phyloP scores from a whole-genome alignment of 2,329 filamentous ascomycete species.

The Beauveria sp. region DNA sequence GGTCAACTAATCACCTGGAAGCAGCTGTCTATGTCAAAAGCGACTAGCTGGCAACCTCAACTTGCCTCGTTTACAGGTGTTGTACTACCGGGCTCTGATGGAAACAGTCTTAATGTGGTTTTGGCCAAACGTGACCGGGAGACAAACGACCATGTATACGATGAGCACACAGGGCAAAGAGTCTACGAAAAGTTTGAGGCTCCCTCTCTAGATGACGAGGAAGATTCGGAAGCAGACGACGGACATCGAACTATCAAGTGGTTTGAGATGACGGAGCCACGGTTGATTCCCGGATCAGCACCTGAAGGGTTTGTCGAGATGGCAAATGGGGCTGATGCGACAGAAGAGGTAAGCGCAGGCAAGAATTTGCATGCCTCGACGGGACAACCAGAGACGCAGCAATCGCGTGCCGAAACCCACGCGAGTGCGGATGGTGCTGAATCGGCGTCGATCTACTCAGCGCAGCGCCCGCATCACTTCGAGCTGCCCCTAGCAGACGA shows the following conservation, averaged over 20 bases:
- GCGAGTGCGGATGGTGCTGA: slow-evolving; percentile 14
- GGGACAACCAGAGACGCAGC: slow-evolving; percentile 19
- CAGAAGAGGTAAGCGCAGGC: slow-evolving; percentile 15
- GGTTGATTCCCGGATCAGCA: slow-evolving; percentile 44
- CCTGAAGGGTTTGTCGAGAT: slow-evolving; percentile 19
- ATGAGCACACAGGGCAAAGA: slow-evolving; percentile 61
- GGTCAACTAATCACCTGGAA: slow-evolving; percentile 66
- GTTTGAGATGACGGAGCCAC: slow-evolving; percentile 59
- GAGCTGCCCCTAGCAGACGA: slow-evolving; percentile 17
- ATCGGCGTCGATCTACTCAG: slow-evolving; percentile 23
- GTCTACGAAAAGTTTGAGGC: slow-evolving; percentile 74
- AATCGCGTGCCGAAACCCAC: slow-evolving; percentile 19
- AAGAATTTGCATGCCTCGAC: slow-evolving; percentile 21
- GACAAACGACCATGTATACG: slow-evolving; percentile 49
- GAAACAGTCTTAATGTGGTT: slow-evolving; percentile 49
- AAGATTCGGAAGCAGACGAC: slow-evolving; percentile 49
- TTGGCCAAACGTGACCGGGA: slow-evolving; percentile 63
- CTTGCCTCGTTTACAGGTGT: slow-evolving; percentile 58
- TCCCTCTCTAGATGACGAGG: slow-evolving; percentile 54
- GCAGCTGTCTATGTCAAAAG: slow-evolving; percentile 51
- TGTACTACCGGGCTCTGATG: slow-evolving; percentile 45
- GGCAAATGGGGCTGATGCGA: not conserved
- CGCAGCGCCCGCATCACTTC: slow-evolving; percentile 18
- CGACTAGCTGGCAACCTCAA: slow-evolving; percentile 59
- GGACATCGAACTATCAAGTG: slow-evolving; percentile 55